phyloP scores from a whole-genome alignment of 371 early-diverging fungal genomes.

The Mucor racemosus region DNA sequence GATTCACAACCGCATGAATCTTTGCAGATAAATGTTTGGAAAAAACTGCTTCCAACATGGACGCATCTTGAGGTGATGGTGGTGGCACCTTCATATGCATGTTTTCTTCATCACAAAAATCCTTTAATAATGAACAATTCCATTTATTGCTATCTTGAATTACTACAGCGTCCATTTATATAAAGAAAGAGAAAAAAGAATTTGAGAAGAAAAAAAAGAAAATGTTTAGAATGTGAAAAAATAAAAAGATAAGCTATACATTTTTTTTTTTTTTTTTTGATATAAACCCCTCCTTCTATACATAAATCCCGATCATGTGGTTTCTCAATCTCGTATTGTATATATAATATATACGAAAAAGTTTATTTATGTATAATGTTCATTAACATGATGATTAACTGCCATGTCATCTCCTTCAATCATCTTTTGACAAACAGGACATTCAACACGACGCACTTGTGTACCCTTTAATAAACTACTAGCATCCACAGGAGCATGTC shows the following conservation, averaged over 20 bases:
- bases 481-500: conserved; percentile 47
- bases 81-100: conserved; percentile 10
- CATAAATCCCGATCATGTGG: background rate
- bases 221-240: background rate
- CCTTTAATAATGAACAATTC: background rate
- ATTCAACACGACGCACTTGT: conserved; percentile 44
- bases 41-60: conserved; percentile 17
- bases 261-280: background rate
- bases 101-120: conserved; percentile 6
- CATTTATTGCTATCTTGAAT: conserved; percentile 15
- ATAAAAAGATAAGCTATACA: background rate
- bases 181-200: background rate
- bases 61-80: conserved; percentile 20
- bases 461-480: conserved; percentile 37
- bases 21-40: conserved; percentile 14
- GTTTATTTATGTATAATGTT: conserved; percentile 34
- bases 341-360: background rate
- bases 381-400: conserved; percentile 56
- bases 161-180: conserved; percentile 12
- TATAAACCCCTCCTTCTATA: background rate
- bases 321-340: background rate
- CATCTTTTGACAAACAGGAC: conserved; percentile 51
- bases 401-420: conserved; percentile 57
- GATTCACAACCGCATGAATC: conserved; percentile 10
- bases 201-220: background rate